Evolutionary conservation across 2,329 filamentous ascomycete species (phyloP), one percentile per base, ranked within the genome.

Genomic region (Colletotrichum nymphaeae): DNA sequence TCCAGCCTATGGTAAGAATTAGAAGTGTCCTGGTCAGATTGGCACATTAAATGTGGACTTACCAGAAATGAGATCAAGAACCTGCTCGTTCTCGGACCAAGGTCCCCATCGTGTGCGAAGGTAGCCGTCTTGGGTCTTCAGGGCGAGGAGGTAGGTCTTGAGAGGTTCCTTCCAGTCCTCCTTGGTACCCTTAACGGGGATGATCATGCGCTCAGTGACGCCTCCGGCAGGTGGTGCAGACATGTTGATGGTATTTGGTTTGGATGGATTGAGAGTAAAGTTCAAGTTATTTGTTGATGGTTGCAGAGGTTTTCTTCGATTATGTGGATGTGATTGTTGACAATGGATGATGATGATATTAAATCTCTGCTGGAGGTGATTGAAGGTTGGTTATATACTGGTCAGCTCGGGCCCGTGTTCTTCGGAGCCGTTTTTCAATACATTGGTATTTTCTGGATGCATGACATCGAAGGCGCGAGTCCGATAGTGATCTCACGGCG

Each of bases 31-130:
- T 7, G 1, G 5, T 7, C 5, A 4, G 4, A 22, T 8, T 1
- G 4, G 2, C 12, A 37, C 30, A 26, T 3, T 49, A 2, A 4
- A 9, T 2, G 19, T 57, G 6, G 0, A 4, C 59, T n/a, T 73
- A 73, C 70, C 70, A 26, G 67, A 70, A n/a, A 73, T 64, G 9
- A 73, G 52, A 11, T 73, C 70, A 2, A 73, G 60, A 14, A 30
- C 46, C 60, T 73, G 62, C 46, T 73, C 66, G 16, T 73, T 62
- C 59, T 73, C 70, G 14, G 42, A 65, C 67, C 70, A 73, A 56
- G 70, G 70, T 11, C 70, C 70, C 70, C 70, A 73, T 32, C 70
- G 59, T 26, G 59, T 71, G 32, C 70, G 67, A 22, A 73, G 70
- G 56, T 73, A 73, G 7, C 67, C 70, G 24, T 73, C 59, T 2